phyloP scores from a whole-genome alignment of 768 basidiomycete genomes.

The Tubosaeta brunneosetosa region DNA sequence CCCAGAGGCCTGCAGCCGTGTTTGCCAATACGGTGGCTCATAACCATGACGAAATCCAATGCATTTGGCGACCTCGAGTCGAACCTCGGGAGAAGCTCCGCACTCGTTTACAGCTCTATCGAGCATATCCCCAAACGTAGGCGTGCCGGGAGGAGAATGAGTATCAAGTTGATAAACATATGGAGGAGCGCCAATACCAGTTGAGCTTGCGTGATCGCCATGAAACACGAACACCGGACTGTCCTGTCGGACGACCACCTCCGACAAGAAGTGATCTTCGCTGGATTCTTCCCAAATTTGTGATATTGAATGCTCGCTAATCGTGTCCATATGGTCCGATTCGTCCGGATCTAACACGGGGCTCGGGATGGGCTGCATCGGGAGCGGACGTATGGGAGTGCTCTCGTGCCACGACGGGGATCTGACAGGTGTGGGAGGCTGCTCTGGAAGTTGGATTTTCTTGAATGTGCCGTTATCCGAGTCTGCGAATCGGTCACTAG shows the following conservation, averaged over 20 bases:
- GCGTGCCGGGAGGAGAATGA: slow-evolving; percentile 6
- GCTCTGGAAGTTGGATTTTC: background rate
- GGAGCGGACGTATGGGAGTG: slow-evolving; percentile 12
- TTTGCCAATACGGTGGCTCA: slow-evolving; percentile 27
- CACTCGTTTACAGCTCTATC: slow-evolving; percentile 19
- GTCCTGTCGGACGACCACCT: slow-evolving; percentile 17
- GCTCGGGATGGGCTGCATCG: slow-evolving; percentile 16
- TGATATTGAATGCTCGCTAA: background rate
- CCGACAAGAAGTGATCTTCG: background rate
- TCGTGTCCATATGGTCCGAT: background rate
- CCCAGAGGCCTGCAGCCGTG: slow-evolving; percentile 19
- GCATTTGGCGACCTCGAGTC: slow-evolving; percentile 20
- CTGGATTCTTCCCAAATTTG: slow-evolving; percentile 4
- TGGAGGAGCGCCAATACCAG: slow-evolving; percentile 15
- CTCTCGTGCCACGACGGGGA: background rate
- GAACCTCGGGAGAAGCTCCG: slow-evolving; percentile 15
- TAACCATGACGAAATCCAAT: slow-evolving; percentile 22
- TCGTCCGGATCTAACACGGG: slow-evolving; percentile 12
- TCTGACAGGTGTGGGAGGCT: slow-evolving; percentile 7
- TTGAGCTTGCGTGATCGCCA: background rate
- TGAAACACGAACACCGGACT: slow-evolving; percentile 15
- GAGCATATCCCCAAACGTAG: slow-evolving; percentile 15
- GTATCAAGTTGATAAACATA: slow-evolving; percentile 8
- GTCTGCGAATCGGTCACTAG: background rate
- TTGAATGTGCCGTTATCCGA: background rate